Base-by-base conservation (phyloP, 805 yeast species). In the Helenozyma rhizophorensis region DNA sequence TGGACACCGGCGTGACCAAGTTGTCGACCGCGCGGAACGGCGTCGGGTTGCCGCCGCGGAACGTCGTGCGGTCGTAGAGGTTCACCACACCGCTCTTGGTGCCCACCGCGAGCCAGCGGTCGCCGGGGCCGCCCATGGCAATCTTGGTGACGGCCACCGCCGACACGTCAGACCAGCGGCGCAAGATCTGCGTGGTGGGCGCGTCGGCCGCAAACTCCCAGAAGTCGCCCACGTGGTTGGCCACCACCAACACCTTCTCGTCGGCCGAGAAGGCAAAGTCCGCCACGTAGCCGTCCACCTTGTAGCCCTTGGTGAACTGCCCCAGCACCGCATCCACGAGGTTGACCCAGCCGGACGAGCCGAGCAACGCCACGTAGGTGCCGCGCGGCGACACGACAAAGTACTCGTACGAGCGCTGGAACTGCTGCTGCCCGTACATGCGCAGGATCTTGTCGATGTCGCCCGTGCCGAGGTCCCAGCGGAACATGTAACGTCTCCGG, bases 271-370 rank as follows among this genome's bases (percentile, higher is more conserved):
- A 84, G 19, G 72, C 88, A 50, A 89, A 78, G 58, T 93, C 98
- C 6, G 83, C 78, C 26, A 89, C 65, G 1, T 76, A 74, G 4
- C 97, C 97, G 54, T 93, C 96, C 19, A 88, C 74, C 56, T 90
- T 90, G 53, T 87, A 87, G 2, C 90, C 95, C 28, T 77, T 73
- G 14, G 86, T 54, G 83, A 93, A 89, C 48, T 84, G 88, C n/a
- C 95, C 94, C 0, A 86, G 81, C 6, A 64, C 48, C 2, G 93
- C 82, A 28, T 81, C 78, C 19, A 93, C 53, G 4, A 94, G 54
- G 54, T 90, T 90, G 40, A 93, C 71, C 93, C 96, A 90, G 21
- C 99, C 99, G 35, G 81, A 76, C 40, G 78, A 78, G 48, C 97
- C 98, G 23, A 76, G 67, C 29, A 93, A 61, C 2, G 87, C 95